Conservation (phyloP, 1,284 basidiomycete species). For the Boletus calvinii region DNA sequence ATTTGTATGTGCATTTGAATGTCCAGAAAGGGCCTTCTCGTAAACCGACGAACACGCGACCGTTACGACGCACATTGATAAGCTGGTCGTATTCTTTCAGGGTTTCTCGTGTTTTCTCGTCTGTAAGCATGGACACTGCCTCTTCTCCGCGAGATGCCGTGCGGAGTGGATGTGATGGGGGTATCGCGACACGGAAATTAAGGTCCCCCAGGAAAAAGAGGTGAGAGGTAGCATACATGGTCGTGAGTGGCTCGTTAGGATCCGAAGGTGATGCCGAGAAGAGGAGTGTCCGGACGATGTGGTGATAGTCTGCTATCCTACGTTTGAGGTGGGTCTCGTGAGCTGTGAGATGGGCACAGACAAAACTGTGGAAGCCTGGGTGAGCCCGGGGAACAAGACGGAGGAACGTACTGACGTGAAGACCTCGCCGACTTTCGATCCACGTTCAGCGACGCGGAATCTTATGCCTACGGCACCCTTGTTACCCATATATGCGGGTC, state of each 20-base stretch:
- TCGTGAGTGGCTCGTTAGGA: slow-evolving; percentile 44
- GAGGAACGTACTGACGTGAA: slow-evolving; percentile 66
- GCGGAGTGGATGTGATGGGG: slow-evolving; percentile 47
- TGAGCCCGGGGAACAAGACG: slow-evolving; percentile 7
- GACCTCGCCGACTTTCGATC: slow-evolving; percentile 63
- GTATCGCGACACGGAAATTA: slow-evolving; percentile 79
- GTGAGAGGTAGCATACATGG: slow-evolving; percentile 79
- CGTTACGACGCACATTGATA: slow-evolving; percentile 57
- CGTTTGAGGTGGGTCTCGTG: slow-evolving; percentile 70
- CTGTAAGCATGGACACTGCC: slow-evolving; percentile 39
- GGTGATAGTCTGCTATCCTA: slow-evolving; percentile 80
- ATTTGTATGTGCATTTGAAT: slow-evolving; percentile 92
- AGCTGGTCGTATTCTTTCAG: slow-evolving; percentile 83
- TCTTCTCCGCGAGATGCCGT: slow-evolving; percentile 37
- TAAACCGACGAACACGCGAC: slow-evolving; percentile 68
- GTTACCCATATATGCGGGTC: slow-evolving; percentile 85
- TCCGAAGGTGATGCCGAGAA: slow-evolving; percentile 61
- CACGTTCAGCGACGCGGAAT: slow-evolving; percentile 64
- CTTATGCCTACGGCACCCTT: slow-evolving; percentile 93
- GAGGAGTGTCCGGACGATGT: slow-evolving; percentile 80
- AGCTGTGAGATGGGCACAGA: slow-evolving; percentile 89
- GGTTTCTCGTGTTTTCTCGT: slow-evolving; percentile 56
- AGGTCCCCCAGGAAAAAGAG: slow-evolving; percentile 88
- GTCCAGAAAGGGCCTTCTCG: slow-evolving; percentile 81
- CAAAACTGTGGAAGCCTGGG: slow-evolving; percentile 61